Base-by-base conservation (phyloP, 768 basidiomycete genomes). In the Suillus subaureus region DNA sequence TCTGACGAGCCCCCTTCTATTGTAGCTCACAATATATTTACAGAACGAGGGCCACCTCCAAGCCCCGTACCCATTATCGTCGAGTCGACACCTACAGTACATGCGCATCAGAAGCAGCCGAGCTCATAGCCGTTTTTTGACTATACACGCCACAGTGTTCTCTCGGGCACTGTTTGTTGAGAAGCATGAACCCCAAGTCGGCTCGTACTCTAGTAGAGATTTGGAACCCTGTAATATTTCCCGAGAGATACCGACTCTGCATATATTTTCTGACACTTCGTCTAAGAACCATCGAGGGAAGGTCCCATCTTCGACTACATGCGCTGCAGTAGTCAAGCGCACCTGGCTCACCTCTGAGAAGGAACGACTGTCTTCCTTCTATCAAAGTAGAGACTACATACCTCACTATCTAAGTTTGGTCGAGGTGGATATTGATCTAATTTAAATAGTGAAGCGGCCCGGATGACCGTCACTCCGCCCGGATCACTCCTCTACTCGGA, bases 131-230 rank as follows among this genome's bases (percentile, higher is more conserved):
- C 57, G 5, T 58, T 58, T 26, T 57, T 57, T 58, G 23, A 39
- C 37, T 58, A 39, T 39, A 58, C 37, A 58, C 56, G 54, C 26
- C 31, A 57, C 56, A 58, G 37, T 58, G 37, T 58, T 58, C 56
- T 58, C 37, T 39, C 37, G 56, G 37, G 56, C 35, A 58, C 23
- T 37, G 23, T 23, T 58, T 58, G 15, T 58, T 58, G 37, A 33
- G 37, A 39, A 58, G 37, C 23, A 58, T 58, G 56, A 58, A 39
- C 37, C 3, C 23, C n/a, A 15, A 37, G 37, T 37, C 4, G 1
- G 23, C 15, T 39, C 23, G 23, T 58, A 39, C 56, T 56, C n/a
- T 37, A 37, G 35, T 56, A 15, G 15, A 39, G 37, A 26, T 23
- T 11, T 39, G 37, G 39, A 26, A 39, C 23, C 35, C 8, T 26